Evolutionary conservation across 129 eudicot genomes (phyloP).

Genomic region (Cynara cardunculus): DNA sequence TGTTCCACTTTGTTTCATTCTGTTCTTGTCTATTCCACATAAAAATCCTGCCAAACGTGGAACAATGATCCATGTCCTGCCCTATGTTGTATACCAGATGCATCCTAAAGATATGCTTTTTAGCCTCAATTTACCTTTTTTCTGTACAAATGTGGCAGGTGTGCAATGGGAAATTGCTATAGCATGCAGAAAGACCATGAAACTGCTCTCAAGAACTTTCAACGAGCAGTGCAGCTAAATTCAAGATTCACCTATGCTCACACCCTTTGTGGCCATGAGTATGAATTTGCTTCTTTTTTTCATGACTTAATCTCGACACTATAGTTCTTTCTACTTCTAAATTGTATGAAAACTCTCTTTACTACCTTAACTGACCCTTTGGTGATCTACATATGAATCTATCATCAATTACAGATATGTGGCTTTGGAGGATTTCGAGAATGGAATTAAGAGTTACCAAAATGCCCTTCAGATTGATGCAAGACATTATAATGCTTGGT

Average conservation of each 20-base stretch:
- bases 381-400: not conserved
- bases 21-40: too few relatives aligned
- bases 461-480: slow-evolving; percentile 79
- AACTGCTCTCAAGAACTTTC: slow-evolving; percentile 93
- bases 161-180: slow-evolving; percentile 99
- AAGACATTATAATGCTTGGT: slow-evolving; percentile 97
- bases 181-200: slow-evolving; percentile 99
- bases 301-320: not conserved
- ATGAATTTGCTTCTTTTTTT: slow-evolving; percentile 21
- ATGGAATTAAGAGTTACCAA: slow-evolving; percentile 83
- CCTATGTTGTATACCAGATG: not conserved
- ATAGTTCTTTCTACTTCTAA: not conserved
- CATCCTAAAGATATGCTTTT: not conserved
- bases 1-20: too few relatives aligned
- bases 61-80: too few relatives aligned
- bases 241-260: slow-evolving; percentile 95
- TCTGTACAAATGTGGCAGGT: slow-evolving; percentile 49
- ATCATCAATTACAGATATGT: slow-evolving; percentile 49
- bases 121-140: not conserved
- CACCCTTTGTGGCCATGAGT: slow-evolving; percentile 99
- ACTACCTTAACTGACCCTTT: not conserved
- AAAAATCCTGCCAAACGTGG: too few relatives aligned
- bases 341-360: not conserved
- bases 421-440: slow-evolving; percentile 93
- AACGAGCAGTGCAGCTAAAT: slow-evolving; percentile 84